Percentiles rank a stretch among this genome's conserved stretches.
Conservation (phyloP, 2,329 filamentous ascomycete species). For the Trichoderma atroviride region DNA sequence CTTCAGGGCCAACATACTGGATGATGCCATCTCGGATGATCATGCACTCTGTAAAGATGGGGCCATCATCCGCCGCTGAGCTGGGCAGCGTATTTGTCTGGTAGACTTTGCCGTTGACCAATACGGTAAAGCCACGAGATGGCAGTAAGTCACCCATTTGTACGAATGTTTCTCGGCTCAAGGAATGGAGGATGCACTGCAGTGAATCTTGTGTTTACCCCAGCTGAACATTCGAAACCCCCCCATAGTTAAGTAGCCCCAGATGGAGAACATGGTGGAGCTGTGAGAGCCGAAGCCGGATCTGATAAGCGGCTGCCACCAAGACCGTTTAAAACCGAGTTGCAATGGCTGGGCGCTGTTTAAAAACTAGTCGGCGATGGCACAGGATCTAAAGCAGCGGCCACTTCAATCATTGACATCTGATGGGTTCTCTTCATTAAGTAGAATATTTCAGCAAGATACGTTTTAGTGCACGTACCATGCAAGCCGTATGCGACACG, state of each 20-base stretch:
- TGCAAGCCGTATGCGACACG: background rate
- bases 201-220: background rate
- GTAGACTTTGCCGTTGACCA: constrained; percentile 33
- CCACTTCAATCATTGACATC: background rate
- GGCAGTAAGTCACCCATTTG: constrained; percentile 26
- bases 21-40: constrained; percentile 42
- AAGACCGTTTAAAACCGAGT: constrained; percentile 18
- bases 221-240: background rate
- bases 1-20: constrained; percentile 39
- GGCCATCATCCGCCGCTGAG: background rate
- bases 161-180: background rate
- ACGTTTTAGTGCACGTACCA: background rate
- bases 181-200: background rate
- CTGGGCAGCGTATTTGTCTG: constrained; percentile 22
- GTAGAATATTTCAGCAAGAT: background rate
- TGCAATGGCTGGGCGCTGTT: background rate
- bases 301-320: constrained; percentile 5
- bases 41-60: constrained; percentile 35
- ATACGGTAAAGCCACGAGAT: constrained; percentile 23
- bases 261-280: constrained; percentile 17
- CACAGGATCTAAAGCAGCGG: no score
- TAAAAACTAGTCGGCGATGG: background rate
- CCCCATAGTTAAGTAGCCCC: background rate
- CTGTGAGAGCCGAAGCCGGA: constrained; percentile 20
- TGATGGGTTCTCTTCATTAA: background rate